These are phyloP conservation scores for Primulina huaijiensis DNA, from an alignment of 257 asterid genomes.

Conservation along the genomic window DNA sequence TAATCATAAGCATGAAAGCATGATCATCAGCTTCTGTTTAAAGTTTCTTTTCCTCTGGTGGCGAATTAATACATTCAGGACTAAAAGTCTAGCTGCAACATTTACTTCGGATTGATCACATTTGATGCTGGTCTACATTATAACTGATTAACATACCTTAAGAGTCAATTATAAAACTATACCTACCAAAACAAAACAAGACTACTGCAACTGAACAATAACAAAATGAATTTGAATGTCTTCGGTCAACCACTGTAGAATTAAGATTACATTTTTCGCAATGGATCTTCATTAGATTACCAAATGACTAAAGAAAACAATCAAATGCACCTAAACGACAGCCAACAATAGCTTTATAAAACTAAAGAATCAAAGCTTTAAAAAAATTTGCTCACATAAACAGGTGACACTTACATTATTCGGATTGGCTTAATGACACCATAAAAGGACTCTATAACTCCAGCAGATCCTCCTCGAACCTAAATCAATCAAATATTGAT, in stretches of 20 bases:
- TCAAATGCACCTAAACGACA: slow-evolving; percentile 2
- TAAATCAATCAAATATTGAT: slow-evolving; percentile 20
- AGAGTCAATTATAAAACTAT: not conserved
- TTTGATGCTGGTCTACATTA: too few relatives aligned
- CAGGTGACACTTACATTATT: slow-evolving; percentile 49
- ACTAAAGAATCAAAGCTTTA: not conserved
- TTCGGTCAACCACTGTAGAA: not conserved
- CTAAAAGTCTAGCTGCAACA: not conserved
- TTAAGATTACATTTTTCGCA: not conserved
- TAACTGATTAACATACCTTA: too few relatives aligned
- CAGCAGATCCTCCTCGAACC: slow-evolving; percentile 95
- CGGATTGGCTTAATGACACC: slow-evolving; percentile 77
- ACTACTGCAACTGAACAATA: slow-evolving; percentile 13
- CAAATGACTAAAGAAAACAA: not conserved
- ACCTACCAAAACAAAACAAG: not conserved
- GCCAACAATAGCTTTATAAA: not conserved
- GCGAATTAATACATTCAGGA: not conserved
- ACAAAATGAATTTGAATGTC: not conserved
- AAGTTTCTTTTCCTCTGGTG: slow-evolving; percentile 4
- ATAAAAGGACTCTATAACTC: slow-evolving; percentile 75
- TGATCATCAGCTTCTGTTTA: not conserved
- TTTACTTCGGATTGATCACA: not conserved
- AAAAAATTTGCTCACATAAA: slow-evolving; percentile 13
- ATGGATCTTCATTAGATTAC: not conserved
- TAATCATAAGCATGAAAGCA: not conserved